phyloP scores from a whole-genome alignment of 768 basidiomycete genomes.

The Mycena metata region DNA sequence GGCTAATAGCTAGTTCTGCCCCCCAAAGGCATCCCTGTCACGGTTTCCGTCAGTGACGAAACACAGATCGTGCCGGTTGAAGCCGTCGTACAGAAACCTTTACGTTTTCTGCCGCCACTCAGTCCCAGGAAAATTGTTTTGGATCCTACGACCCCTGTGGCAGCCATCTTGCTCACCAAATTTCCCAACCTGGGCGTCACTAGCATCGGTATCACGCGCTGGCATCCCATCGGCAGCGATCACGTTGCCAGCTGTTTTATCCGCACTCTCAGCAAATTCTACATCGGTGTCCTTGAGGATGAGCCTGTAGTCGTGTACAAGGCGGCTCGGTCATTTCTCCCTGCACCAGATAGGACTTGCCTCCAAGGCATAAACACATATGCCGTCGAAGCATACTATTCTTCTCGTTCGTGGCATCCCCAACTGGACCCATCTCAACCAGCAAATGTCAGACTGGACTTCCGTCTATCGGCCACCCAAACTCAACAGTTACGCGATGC shows the following conservation, averaged over 20 bases:
- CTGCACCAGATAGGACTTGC: neutral
- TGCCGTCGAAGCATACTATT: constrained; percentile 23
- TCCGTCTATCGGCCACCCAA: constrained; percentile 13
- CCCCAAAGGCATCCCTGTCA: constrained; percentile 26
- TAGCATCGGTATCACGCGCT: constrained; percentile 22
- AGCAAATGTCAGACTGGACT: constrained; percentile 17
- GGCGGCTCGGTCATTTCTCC: constrained; percentile 6
- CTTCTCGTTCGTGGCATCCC: neutral
- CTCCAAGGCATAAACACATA: constrained; percentile 23
- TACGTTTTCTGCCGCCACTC: constrained; percentile 20
- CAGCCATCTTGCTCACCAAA: constrained; percentile 17
- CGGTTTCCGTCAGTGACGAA: neutral
- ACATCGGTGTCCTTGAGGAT: neutral
- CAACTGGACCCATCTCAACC: constrained; percentile 12
- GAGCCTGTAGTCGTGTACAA: constrained; percentile 22
- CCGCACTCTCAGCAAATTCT: constrained; percentile 19
- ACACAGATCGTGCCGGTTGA: constrained; percentile 16
- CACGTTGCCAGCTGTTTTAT: constrained; percentile 30
- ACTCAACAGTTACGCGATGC: constrained; percentile 9
- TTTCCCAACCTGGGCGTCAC: constrained; percentile 21
- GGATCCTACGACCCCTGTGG: constrained; percentile 21
- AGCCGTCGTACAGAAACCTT: constrained; percentile 26
- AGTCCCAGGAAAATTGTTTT: constrained; percentile 14
- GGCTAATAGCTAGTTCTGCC: constrained; percentile 12
- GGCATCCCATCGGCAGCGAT: constrained; percentile 32